Percentiles rank a stretch among this genome's conserved stretches.
Evolutionary conservation across 768 basidiomycete species (phyloP).

Genomic region (Phallus indusiatus): DNA sequence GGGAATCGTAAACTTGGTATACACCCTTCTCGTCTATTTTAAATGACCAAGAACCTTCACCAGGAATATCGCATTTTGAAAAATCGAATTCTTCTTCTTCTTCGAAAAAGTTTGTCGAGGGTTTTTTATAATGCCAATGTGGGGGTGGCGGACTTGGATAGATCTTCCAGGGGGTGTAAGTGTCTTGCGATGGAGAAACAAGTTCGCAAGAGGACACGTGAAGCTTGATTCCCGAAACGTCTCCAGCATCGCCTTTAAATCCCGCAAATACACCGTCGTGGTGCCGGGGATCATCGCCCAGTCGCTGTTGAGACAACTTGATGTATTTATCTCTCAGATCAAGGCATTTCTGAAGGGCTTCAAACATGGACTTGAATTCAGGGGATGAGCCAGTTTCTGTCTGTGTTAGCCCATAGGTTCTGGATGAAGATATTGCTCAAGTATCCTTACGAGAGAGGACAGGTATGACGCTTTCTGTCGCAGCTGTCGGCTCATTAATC

Average conservation of each 20-base stretch:
- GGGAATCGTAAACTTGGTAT: slow-evolving; percentile 63
- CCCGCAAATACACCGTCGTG: slow-evolving; percentile 74
- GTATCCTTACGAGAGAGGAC: slow-evolving; percentile 5
- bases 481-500: slow-evolving; percentile 14
- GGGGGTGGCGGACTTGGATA: slow-evolving; percentile 92
- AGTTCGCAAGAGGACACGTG: slow-evolving; percentile 34
- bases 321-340: slow-evolving; percentile 96
- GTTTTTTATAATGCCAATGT: slow-evolving; percentile 77
- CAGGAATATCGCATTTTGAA: slow-evolving; percentile 64
- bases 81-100: slow-evolving; percentile 52
- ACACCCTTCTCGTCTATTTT: slow-evolving; percentile 83
- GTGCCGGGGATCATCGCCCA: slow-evolving; percentile 92
- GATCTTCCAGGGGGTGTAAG: slow-evolving; percentile 65
- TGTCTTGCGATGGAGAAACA: slow-evolving; percentile 21
- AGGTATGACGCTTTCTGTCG: neutral
- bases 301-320: slow-evolving; percentile 71
- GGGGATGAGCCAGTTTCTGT: slow-evolving; percentile 26
- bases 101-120: slow-evolving; percentile 15
- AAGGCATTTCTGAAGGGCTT: slow-evolving; percentile 75
- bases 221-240: slow-evolving; percentile 59
- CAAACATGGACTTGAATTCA: slow-evolving; percentile 50
- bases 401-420: neutral
- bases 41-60: slow-evolving; percentile 50
- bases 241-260: slow-evolving; percentile 50
- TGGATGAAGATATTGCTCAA: slow-evolving; percentile 18